phyloP scores from a whole-genome alignment of 192 early-diverging fungal species.

The Oehlia diaphana region DNA sequence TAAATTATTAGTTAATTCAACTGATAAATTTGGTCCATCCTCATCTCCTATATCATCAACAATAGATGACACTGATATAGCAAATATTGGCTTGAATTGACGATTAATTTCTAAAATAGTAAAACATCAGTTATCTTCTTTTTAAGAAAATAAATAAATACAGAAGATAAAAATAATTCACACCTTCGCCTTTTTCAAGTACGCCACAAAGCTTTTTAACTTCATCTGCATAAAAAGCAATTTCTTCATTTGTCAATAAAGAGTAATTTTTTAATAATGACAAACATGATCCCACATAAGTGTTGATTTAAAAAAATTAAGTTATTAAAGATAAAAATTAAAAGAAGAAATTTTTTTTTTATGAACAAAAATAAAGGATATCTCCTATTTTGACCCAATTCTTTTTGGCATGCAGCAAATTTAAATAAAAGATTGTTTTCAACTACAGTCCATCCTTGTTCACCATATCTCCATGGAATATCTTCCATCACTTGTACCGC shows the following conservation, averaged over 20 bases:
- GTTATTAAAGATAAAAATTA: neutral
- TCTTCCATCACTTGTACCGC: conserved; percentile 64
- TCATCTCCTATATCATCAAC: conserved; percentile 61
- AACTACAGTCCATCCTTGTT: conserved; percentile 64
- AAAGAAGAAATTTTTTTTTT: neutral
- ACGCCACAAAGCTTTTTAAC: conserved; percentile 30
- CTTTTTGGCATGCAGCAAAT: conserved; percentile 62
- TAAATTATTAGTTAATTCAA: conserved; percentile 57
- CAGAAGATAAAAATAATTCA: neutral
- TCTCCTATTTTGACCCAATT: conserved; percentile 49
- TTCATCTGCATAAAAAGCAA: conserved; percentile 47
- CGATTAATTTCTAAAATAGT: conserved; percentile 44
- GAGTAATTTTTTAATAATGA: conserved; percentile 52
- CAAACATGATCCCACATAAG: conserved; percentile 45
- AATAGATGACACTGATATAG: conserved; percentile 48
- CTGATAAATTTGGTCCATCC: conserved; percentile 51
- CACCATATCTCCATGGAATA: conserved; percentile 56
- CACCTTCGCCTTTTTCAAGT: conserved; percentile 34
- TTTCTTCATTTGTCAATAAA: conserved; percentile 46
- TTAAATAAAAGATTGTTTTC: conserved; percentile 67
- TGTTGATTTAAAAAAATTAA: conserved; percentile 1
- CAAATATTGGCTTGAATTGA: conserved; percentile 56
- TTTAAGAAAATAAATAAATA: neutral
- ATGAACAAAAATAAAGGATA: conserved; percentile 37
- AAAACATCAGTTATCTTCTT: neutral